A percentile compares a stretch with the other conserved stretches of the same genome.
Evolutionary conservation across 768 basidiomycete genomes (phyloP).

Genomic region (Auriscalpium microsporum): DNA sequence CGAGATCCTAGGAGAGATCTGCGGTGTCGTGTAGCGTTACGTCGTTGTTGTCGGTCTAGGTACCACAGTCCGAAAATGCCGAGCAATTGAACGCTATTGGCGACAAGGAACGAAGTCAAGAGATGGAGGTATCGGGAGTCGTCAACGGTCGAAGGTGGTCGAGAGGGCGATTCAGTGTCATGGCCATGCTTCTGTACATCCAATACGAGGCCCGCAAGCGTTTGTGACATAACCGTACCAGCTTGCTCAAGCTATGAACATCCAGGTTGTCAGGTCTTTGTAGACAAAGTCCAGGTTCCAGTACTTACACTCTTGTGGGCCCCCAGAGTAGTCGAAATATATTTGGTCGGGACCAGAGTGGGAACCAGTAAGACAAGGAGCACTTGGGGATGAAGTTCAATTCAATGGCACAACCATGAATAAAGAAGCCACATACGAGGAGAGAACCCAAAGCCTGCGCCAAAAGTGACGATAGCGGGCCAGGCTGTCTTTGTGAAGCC

Average conservation of each 20-base stretch:
- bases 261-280: not conserved
- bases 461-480: constrained; percentile 56
- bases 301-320: constrained; percentile 65
- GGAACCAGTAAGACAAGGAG: constrained; percentile 70
- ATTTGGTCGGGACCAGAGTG: constrained; percentile 58
- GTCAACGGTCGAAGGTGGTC: not conserved
- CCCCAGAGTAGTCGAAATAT: constrained; percentile 70
- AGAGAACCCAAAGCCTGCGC: constrained; percentile 64
- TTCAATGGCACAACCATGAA: not conserved
- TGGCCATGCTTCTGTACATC: constrained; percentile 33
- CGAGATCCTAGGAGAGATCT: not conserved
- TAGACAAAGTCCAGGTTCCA: not conserved
- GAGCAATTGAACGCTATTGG: constrained; percentile 50
- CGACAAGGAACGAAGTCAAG: constrained; percentile 44
- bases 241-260: constrained; percentile 58
- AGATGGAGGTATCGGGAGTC: constrained; percentile 39
- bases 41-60: constrained; percentile 36
- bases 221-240: constrained; percentile 65
- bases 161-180: constrained; percentile 11
- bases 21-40: constrained; percentile 8
- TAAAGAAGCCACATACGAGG: constrained; percentile 39
- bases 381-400: constrained; percentile 31
- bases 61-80: constrained; percentile 41
- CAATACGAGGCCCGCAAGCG: constrained; percentile 59
- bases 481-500: constrained; percentile 45